Evolutionary conservation across 352 stramenopile species (phyloP).

Genomic region (Phytophthora multivora): DNA sequence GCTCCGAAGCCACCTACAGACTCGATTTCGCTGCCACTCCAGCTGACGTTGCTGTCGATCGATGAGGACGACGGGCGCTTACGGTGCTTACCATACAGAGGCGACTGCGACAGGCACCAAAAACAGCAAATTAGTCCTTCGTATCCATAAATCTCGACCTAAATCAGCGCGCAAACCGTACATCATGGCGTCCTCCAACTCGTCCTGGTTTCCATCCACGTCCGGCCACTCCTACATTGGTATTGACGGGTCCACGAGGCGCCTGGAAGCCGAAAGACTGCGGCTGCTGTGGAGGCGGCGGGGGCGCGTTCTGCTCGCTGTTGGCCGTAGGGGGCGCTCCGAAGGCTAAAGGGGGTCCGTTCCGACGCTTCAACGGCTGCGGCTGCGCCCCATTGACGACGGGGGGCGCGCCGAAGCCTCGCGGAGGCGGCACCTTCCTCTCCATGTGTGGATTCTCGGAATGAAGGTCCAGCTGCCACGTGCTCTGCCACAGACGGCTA

Average conservation of each 20-base stretch:
- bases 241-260: conserved; percentile 16
- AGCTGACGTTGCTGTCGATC: conserved; percentile 49
- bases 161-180: conserved; percentile 15
- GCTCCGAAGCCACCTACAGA: conserved; percentile 17
- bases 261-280: conserved; percentile 23
- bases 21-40: conserved; percentile 41
- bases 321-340: background rate
- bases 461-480: conserved; percentile 23
- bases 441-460: conserved; percentile 30
- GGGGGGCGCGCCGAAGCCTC: conserved; percentile 20
- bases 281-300: conserved; percentile 20
- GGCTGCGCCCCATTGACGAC: conserved; percentile 8
- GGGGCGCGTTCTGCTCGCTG: conserved; percentile 12
- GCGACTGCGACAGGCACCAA: conserved; percentile 28
- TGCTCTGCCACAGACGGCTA: conserved; percentile 10
- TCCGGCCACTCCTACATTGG: conserved; percentile 12
- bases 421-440: conserved; percentile 27
- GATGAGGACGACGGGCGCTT: conserved; percentile 44
- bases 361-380: conserved; percentile 15
- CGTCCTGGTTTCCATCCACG: conserved; percentile 36
- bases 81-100: conserved; percentile 41
- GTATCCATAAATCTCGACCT: background rate
- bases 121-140: conserved; percentile 10
- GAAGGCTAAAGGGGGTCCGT: background rate
- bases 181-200: conserved; percentile 36